Evolutionary conservation across 2,329 filamentous ascomycete species (phyloP), one percentile per base, ranked within the genome.

Genomic region (Clonostachys byssicola): DNA sequence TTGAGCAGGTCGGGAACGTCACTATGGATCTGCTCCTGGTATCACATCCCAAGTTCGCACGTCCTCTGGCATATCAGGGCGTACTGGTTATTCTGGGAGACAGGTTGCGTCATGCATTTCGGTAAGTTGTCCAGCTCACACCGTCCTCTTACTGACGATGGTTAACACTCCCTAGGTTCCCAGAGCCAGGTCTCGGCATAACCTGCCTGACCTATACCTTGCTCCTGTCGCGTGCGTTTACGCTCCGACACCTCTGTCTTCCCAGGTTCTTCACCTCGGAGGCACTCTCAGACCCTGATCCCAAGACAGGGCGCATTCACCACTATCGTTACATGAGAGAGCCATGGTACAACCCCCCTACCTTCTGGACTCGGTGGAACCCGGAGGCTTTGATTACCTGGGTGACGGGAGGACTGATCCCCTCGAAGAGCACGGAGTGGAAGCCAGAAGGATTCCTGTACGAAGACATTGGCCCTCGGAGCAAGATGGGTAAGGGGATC

Each of bases 261-360:
- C 88, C 88, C 4, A 78, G 86, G 56, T 45, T 73, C 59, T 47
- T 64, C 56, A 54, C 59, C 59, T 49, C 71, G 53, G 53, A 63
- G 47, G 60, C 61, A 47, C 45, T 81, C 40, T 65, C 67, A 2
- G 67, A 77, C 1, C 68, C 77, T 1, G 77, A 87, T 51, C 65
- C 71, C 10, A 64, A 72, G 33, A 75, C 78, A 0, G 77, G 78
- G 1, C 75, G 77, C 4, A 73, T 81, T 51, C 70, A 74, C 46
- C 60, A 56, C 60, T 54, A 67, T 1, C 54, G 69, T 36, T 88
- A 81, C 64, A 73, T 83, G 23, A 77, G 80, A 12, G 77, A 81
- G 42, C 86, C 86, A 3, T 88, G 79, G 64, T 89, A 88, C 62
- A 71, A 79, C 20, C 72, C 77, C 50, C 73, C 73, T 30, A 85